Percentiles rank a stretch among this genome's conserved stretches.
These are phyloP conservation scores for Penicillium nucicola DNA, from an alignment of 495 filamentous ascomycete genomes.

Conservation along the genomic window DNA sequence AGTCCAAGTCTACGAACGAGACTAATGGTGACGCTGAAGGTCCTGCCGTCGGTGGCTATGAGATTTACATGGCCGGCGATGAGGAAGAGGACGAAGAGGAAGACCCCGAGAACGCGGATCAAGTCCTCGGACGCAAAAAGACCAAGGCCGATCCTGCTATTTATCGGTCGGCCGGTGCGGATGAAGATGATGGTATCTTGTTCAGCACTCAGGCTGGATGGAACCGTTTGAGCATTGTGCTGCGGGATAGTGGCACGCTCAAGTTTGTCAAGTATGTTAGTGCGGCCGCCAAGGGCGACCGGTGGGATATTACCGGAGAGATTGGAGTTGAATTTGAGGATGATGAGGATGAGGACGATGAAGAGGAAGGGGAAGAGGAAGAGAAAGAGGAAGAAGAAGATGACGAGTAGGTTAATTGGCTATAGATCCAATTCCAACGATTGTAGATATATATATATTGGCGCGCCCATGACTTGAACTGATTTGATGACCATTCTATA, in stretches of 20 bases:
- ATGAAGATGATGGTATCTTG: slow-evolving; percentile 88
- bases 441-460: slow-evolving; percentile 13
- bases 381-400: slow-evolving; percentile 23
- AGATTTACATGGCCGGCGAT: slow-evolving; percentile 89
- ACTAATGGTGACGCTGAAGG: slow-evolving; percentile 41
- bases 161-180: slow-evolving; percentile 67
- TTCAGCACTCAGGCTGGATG: slow-evolving; percentile 85
- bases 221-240: slow-evolving; percentile 85
- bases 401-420: slow-evolving; percentile 6
- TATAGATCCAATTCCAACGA: background rate
- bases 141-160: slow-evolving; percentile 69
- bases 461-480: background rate
- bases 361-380: too few species aligned
- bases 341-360: slow-evolving; percentile 38
- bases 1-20: slow-evolving; percentile 22
- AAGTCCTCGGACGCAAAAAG: slow-evolving; percentile 27
- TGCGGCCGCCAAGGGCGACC: slow-evolving; percentile 73
- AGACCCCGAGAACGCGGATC: slow-evolving; percentile 24
- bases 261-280: slow-evolving; percentile 97
- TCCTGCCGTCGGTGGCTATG: slow-evolving; percentile 71
- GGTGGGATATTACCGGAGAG: slow-evolving; percentile 84
- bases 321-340: slow-evolving; percentile 47
- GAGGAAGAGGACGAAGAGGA: slow-evolving; percentile 55
- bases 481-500: background rate
- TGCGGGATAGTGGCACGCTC: slow-evolving; percentile 81